Evolutionary conservation across 805 yeast species (phyloP).

Genomic region (Candida palmyrensis): DNA sequence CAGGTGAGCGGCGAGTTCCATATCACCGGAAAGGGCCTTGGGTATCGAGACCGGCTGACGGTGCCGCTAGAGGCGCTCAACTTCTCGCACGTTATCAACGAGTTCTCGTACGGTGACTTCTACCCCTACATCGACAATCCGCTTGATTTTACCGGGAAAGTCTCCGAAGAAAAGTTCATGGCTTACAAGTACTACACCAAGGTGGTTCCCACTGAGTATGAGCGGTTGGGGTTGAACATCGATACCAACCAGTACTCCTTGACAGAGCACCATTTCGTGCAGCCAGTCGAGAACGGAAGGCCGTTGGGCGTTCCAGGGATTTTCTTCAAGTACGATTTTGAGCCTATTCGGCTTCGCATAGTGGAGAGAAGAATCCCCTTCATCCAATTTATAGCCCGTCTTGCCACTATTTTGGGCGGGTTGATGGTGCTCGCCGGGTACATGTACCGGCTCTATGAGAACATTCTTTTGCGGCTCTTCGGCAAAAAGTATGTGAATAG

Average conservation of each 20-base stretch:
- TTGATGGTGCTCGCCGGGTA: conserved; percentile 65
- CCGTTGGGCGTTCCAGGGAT: conserved; percentile 64
- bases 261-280: conserved; percentile 41
- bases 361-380: conserved; percentile 73
- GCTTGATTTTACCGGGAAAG: conserved; percentile 69
- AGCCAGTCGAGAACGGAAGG: conserved; percentile 9
- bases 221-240: conserved; percentile 62
- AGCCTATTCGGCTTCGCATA: conserved; percentile 70
- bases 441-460: conserved; percentile 54
- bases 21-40: conserved; percentile 73
- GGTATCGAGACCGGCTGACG: conserved; percentile 46
- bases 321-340: conserved; percentile 80
- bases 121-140: conserved; percentile 85
- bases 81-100: conserved; percentile 80
- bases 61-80: conserved; percentile 52
- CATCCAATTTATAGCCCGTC: conserved; percentile 66
- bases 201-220: conserved; percentile 80
- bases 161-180: conserved; percentile 44
- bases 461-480: conserved; percentile 41
- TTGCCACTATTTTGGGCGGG: conserved; percentile 83
- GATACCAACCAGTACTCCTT: conserved; percentile 86
- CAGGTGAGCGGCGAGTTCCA: conserved; percentile 83
- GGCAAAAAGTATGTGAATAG: conserved; percentile 54
- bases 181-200: conserved; percentile 62
- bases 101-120: conserved; percentile 86